Percentiles rank a stretch among this genome's conserved stretches.
phyloP scores from a whole-genome alignment of 768 basidiomycete species.

The Termitomyces sp. region DNA sequence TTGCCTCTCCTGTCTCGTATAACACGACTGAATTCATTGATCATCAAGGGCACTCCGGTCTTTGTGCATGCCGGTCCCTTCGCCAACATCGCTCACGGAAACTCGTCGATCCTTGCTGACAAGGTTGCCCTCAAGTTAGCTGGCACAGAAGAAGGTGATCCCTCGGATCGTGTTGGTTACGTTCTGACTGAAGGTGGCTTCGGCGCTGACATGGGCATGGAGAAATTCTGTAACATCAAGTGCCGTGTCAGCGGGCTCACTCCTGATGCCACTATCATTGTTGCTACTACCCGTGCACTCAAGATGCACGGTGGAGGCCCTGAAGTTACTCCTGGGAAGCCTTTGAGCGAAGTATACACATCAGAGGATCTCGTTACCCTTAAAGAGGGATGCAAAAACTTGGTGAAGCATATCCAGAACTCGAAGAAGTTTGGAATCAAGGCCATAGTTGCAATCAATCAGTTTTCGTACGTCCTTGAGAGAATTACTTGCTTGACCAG shows the following conservation, averaged over 20 bases:
- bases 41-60: conserved; percentile 81
- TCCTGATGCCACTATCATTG: conserved; percentile 92
- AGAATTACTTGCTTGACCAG: neutral
- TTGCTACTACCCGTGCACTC: conserved; percentile 93
- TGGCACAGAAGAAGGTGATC: conserved; percentile 89
- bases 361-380: conserved; percentile 89
- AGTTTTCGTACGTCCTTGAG: conserved; percentile 71
- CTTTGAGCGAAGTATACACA: conserved; percentile 89
- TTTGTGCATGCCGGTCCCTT: conserved; percentile 99
- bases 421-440: conserved; percentile 94
- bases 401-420: conserved; percentile 91
- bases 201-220: conserved; percentile 99
- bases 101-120: conserved; percentile 98
- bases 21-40: neutral
- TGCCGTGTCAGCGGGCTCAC: conserved; percentile 89
- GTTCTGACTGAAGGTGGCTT: conserved; percentile 98
- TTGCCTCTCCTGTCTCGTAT: too few relatives aligned
- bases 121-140: conserved; percentile 94
- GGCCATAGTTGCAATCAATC: conserved; percentile 93
- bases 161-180: conserved; percentile 77
- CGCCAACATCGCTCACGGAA: conserved; percentile 98
- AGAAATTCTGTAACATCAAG: conserved; percentile 99
- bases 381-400: conserved; percentile 88
- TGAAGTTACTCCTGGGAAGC: conserved; percentile 93
- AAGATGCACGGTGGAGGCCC: conserved; percentile 99